Percentiles rank a stretch among this genome's conserved stretches.
Conservation (phyloP, 306 rosid genomes). For the Lathyrus sativus region DNA sequence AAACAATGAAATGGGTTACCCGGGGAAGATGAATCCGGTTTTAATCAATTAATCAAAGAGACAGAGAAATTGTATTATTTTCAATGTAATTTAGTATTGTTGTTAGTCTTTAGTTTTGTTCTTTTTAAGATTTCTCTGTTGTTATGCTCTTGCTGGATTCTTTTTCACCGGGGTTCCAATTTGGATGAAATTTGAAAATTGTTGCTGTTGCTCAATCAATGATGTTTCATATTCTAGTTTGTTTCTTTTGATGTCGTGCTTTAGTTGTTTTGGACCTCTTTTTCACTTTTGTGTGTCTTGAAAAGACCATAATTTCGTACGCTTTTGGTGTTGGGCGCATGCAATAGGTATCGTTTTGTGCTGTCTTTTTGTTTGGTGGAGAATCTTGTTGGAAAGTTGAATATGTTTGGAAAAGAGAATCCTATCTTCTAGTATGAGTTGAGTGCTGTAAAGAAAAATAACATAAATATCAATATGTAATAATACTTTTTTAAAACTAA, state of each 20-base stretch:
- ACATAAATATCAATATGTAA: too few relatives aligned
- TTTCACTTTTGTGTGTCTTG: constrained; percentile 24
- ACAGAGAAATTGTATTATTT: constrained; percentile 26
- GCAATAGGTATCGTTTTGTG: background rate
- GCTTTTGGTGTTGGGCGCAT: constrained; percentile 28
- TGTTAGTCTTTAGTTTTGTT: constrained; percentile 48
- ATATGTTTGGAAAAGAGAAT: constrained; percentile 10
- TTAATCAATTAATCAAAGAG: constrained; percentile 33
- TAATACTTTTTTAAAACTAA: too few relatives aligned
- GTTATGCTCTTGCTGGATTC: constrained; percentile 76
- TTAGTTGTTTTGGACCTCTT: constrained; percentile 33
- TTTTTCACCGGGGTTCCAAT: constrained; percentile 86
- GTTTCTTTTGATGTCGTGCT: constrained; percentile 35
- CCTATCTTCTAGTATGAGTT: background rate
- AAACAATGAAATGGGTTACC: constrained; percentile 45
- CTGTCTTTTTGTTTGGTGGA: constrained; percentile 27
- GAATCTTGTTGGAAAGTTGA: constrained; percentile 4
- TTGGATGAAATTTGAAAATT: constrained; percentile 49
- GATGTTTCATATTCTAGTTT: constrained; percentile 40
- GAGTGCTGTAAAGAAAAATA: too few relatives aligned
- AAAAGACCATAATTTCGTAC: constrained; percentile 11
- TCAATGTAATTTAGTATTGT: constrained; percentile 12
- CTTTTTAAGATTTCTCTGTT: constrained; percentile 55
- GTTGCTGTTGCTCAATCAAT: constrained; percentile 37
- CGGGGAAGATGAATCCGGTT: constrained; percentile 99